Conservation (phyloP, 2,329 filamentous ascomycete genomes). For the Lachnellula arida region DNA sequence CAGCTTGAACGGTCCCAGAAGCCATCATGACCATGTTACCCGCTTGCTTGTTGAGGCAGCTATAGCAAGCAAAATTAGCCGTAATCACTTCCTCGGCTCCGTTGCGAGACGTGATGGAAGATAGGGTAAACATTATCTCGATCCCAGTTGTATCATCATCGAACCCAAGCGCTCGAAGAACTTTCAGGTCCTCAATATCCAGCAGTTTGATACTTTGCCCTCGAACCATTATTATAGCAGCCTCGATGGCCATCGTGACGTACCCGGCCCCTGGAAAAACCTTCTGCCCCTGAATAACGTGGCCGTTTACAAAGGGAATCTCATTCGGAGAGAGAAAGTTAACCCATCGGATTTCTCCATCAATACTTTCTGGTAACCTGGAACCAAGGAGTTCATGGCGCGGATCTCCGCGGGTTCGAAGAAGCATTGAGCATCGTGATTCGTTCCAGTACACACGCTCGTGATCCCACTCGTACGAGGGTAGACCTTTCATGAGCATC, state of each 20-base stretch:
- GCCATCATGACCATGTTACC: background rate
- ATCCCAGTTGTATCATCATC: background rate
- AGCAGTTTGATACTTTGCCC: background rate
- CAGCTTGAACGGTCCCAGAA: background rate
- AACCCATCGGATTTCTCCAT: constrained; percentile 11
- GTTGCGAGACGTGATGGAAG: background rate
- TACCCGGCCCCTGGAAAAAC: constrained; percentile 46
- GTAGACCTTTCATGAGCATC: background rate
- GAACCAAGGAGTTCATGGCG: constrained; percentile 22
- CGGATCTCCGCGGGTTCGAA: constrained; percentile 1
- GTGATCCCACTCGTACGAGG: constrained; percentile 9
- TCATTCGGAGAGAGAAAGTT: constrained; percentile 25
- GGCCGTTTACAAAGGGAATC: constrained; percentile 42
- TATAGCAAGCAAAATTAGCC: background rate
- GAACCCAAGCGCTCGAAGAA: background rate
- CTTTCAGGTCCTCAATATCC: constrained; percentile 3
- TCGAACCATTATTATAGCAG: constrained; percentile 27
- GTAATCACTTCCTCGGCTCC: background rate
- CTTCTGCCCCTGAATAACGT: constrained; percentile 34
- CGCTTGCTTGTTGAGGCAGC: background rate
- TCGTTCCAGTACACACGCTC: constrained; percentile 10
- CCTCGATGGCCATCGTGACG: constrained; percentile 43
- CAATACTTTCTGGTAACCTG: constrained; percentile 26
- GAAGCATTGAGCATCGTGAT: constrained; percentile 4
- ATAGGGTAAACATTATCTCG: constrained; percentile 11